Base-by-base conservation (phyloP, 1,284 basidiomycete genomes). In the Trichosporon sp. region DNA sequence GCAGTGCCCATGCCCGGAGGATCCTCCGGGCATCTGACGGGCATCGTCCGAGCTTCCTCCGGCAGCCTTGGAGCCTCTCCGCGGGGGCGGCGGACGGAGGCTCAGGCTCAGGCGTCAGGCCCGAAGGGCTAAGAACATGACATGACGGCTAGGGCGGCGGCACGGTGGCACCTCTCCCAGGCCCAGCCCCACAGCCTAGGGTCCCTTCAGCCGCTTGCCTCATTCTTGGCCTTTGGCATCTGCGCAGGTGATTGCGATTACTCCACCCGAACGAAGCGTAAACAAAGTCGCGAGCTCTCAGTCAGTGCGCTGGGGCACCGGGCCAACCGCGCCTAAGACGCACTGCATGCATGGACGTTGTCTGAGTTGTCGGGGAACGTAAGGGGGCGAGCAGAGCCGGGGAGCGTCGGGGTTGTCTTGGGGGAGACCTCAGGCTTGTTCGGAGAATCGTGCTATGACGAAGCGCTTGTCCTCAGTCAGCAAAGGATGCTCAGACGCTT, bases 1-100 rank as follows among this genome's bases (percentile, higher is more conserved):
- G 51, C 51, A 54, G 51, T 54, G 51, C 51, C 19, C 51, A 54
- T 54, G 51, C 51, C 51, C 51, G 19, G 19, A 54, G 51, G 51
- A 26, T 54, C 19, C 51, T 12, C 51, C 7, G 51, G 19, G 19
- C 19, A 54, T 54, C 35, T 37, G 35, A 37, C 35, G 35, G 35
- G 35, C 26, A 26, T 26, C 26, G 26, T 26, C 26, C 26, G 26
- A 26, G 26, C 19, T 19, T 54, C 51, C 51, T 54, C 51, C 51
- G 51, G 21, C 51, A 21, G n/a, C 51, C 26, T 26, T 26, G 26
- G 1, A 26, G 26, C 26, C 51, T 21, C 51, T 10, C 14, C 51
- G n/a, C n/a, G 51, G 51, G 51, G 51, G 51, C 51, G 51, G 51
- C 38, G 38, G 12, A 40, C 38, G 38, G 38, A 6, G 26, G 26